phyloP scores from a whole-genome alignment of 176 grass and related monocot genomes.

The Otatea glauca region DNA sequence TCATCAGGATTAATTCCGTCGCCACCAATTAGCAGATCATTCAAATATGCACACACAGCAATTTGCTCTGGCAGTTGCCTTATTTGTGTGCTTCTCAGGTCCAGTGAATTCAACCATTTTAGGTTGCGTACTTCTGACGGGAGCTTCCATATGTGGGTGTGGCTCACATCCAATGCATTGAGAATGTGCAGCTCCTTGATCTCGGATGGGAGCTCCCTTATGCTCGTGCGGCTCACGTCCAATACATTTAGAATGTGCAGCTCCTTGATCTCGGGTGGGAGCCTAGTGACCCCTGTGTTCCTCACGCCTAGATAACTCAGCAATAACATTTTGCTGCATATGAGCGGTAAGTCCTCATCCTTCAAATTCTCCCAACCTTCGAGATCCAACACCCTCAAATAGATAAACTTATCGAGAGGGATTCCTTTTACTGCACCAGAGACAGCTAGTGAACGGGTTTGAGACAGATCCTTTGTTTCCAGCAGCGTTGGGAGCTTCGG shows the following conservation, averaged over 20 bases:
- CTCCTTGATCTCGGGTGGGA: conserved; percentile 12
- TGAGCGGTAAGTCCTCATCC: background rate
- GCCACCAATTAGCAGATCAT: fast-evolving
- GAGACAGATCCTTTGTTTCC: background rate
- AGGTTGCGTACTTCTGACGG: background rate
- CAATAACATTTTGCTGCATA: background rate
- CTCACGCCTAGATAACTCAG: background rate
- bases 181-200: background rate
- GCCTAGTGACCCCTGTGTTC: background rate
- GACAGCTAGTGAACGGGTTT: background rate
- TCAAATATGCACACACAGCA: fast-evolving
- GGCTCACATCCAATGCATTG: background rate
- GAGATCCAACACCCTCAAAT: background rate
- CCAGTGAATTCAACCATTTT: fast-evolving
- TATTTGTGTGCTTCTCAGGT: background rate
- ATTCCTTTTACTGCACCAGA: background rate
- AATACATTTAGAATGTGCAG: fast-evolving
- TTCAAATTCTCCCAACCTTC: conserved; percentile 9
- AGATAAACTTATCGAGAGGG: background rate
- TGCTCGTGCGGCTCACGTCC: background rate
- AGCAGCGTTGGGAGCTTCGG: background rate
- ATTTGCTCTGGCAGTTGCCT: background rate
- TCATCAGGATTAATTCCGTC: background rate
- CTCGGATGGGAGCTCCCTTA: background rate
- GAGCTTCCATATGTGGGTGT: background rate